Base-by-base conservation (phyloP, 2,329 filamentous ascomycete species). In the Sporothrix pallida region DNA sequence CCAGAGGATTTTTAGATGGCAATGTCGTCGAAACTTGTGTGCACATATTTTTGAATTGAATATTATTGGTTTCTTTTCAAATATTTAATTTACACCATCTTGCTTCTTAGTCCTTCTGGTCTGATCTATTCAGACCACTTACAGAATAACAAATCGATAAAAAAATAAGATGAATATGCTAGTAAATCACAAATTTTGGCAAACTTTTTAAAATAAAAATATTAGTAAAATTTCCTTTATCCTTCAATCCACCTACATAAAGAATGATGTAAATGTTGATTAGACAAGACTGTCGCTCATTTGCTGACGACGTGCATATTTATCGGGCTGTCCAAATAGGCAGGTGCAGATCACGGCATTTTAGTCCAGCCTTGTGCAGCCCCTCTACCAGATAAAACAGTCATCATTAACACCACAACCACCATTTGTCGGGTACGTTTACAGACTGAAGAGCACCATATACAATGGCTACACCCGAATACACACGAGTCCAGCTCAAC, bases 401-500 rank as follows among this genome's bases (percentile, higher is more conserved):
- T 17, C 13, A 52, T 20, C 37, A 1, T 2, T 10, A 26, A 70
- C 9, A 65, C 2, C 5, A 44, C 10, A 6, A 23, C n/a, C 13
- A 3, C n/a, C 23, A 15, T 44, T 20, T n/a, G 1, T 46, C 52
- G 31, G 7, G 7, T 15, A 3, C 52, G 5, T 8, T 6, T 54
- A 37, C 31, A 37, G 5, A 7, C 7, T 7, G 31, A 5, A 5
- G 31, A 37, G 2, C 50, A 48, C 17, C 23, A 10, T n/a, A 12
- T 20, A 23, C 6, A 17, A 74, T 74, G 73, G 23, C 56, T 8
- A 44, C 26, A 2, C 52, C 65, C 3, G 50, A 56, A 0, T 77
- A 73, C 71, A 75, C 76, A 7, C 74, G 56, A 3, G 74, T 77
- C 1, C 70, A 77, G 72, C 72, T 78, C n/a, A 60, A 77, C 31